These are phyloP conservation scores for Talaromyces proteolyticus DNA, from an alignment of 495 filamentous ascomycete species.

Conservation along the genomic window DNA sequence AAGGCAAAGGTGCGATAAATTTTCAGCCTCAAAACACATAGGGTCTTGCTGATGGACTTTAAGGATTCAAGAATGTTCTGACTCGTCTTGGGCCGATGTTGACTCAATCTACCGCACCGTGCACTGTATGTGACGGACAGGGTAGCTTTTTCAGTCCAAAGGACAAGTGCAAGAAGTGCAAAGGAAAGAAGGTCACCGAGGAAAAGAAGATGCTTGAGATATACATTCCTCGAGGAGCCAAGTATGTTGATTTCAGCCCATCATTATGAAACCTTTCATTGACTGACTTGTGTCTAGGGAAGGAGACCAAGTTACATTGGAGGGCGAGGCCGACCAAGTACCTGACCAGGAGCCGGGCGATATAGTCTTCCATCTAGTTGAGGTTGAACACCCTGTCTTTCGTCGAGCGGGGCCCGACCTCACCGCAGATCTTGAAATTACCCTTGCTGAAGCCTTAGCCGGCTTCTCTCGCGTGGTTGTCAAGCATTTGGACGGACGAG, in stretches of 20 bases:
- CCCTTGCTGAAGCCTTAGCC: slow-evolving; percentile 74
- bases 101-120: slow-evolving; percentile 65
- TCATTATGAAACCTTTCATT: slow-evolving; percentile 7
- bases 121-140: slow-evolving; percentile 72
- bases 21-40: not conserved
- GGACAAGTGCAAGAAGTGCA: slow-evolving; percentile 98
- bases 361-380: slow-evolving; percentile 80
- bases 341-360: slow-evolving; percentile 90
- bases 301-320: slow-evolving; percentile 83
- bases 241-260: slow-evolving; percentile 25
- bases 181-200: slow-evolving; percentile 73
- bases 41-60: slow-evolving; percentile 8
- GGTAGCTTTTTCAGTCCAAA: slow-evolving; percentile 86
- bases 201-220: slow-evolving; percentile 92
- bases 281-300: slow-evolving; percentile 36
- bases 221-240: slow-evolving; percentile 87
- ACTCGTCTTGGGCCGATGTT: slow-evolving; percentile 76
- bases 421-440: slow-evolving; percentile 69
- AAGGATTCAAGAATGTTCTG: slow-evolving; percentile 62
- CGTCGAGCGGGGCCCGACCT: slow-evolving; percentile 78
- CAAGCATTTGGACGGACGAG: slow-evolving; percentile 90
- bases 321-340: slow-evolving; percentile 91
- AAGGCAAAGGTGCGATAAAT: slow-evolving; percentile 53
- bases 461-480: slow-evolving; percentile 89
- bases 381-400: slow-evolving; percentile 77